Evolutionary conservation across 495 filamentous ascomycete species (phyloP).

Genomic region (Entonaema liquescens): DNA sequence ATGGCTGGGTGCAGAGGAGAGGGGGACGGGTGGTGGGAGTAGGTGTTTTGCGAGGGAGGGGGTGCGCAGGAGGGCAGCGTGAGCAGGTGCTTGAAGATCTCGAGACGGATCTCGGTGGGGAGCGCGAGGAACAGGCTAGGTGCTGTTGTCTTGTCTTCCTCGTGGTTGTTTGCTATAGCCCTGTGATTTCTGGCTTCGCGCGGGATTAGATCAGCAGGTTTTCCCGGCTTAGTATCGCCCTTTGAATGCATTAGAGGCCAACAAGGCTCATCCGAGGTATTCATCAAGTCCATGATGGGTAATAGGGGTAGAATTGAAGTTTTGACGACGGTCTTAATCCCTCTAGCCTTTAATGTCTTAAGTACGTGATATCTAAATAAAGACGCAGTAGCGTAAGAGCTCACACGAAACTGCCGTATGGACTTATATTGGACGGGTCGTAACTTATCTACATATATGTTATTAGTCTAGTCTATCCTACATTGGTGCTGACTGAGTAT

Average conservation of each 20-base stretch:
- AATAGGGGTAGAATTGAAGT: neutral
- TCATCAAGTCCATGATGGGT: neutral
- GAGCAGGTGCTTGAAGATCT: constrained; percentile 59
- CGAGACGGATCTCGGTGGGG: constrained; percentile 60
- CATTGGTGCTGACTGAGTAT: neutral
- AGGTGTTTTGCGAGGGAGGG: constrained; percentile 15
- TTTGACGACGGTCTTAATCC: neutral
- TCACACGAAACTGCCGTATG: neutral
- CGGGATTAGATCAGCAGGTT: neutral
- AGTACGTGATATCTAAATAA: neutral
- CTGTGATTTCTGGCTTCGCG: neutral
- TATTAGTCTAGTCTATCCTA: neutral
- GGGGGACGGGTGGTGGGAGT: constrained; percentile 17
- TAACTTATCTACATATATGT: no score
- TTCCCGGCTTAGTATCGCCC: neutral
- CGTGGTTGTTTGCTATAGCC: neutral
- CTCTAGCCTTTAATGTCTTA: neutral
- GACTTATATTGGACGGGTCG: neutral
- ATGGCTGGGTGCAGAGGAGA: constrained; percentile 50
- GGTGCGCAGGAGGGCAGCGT: constrained; percentile 42
- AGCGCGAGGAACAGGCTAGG: constrained; percentile 50
- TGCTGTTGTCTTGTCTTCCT: neutral
- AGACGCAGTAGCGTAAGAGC: neutral
- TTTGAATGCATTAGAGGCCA: neutral
- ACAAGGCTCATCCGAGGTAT: neutral